These are phyloP conservation scores for Tolypocladium sp. DNA, from an alignment of 2,329 filamentous ascomycete species.

Conservation along the genomic window DNA sequence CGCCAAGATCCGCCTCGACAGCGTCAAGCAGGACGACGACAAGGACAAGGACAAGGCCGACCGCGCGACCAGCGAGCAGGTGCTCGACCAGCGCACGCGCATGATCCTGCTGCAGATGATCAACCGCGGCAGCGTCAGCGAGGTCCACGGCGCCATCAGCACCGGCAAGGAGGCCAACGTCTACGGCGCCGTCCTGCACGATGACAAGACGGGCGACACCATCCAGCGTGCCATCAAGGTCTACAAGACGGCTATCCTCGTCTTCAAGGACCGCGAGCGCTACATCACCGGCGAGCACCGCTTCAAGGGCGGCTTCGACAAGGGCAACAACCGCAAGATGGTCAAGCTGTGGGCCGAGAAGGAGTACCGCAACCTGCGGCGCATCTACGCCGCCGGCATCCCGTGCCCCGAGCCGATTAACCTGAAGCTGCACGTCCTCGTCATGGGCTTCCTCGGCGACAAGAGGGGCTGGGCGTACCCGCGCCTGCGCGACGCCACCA, in stretches of 20 bases:
- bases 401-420: conserved; percentile 83
- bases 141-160: conserved; percentile 90
- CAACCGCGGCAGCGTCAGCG: conserved; percentile 79
- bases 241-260: conserved; percentile 95
- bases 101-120: conserved; percentile 97
- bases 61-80: conserved; percentile 87
- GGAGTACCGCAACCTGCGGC: conserved; percentile 86
- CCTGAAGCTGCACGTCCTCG: conserved; percentile 86
- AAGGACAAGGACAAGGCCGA: conserved; percentile 81
- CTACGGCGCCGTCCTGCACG: conserved; percentile 72
- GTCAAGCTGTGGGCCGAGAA: conserved; percentile 99
- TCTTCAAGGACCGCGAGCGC: conserved; percentile 95
- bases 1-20: conserved; percentile 72
- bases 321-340: conserved; percentile 92
- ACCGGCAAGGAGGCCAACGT: conserved; percentile 99
- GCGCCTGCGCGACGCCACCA: conserved; percentile 74
- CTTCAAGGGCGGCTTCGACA: conserved; percentile 85
- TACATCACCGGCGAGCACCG: conserved; percentile 93
- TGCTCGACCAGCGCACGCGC: conserved; percentile 84
- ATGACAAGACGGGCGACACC: conserved; percentile 41
- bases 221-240: conserved; percentile 89
- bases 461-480: conserved; percentile 81
- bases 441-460: conserved; percentile 90
- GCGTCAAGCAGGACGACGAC: conserved; percentile 38
- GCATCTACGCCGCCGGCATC: conserved; percentile 76